Base-by-base conservation (phyloP, 345 rosid genomes). In the Orychophragmus violaceus region DNA sequence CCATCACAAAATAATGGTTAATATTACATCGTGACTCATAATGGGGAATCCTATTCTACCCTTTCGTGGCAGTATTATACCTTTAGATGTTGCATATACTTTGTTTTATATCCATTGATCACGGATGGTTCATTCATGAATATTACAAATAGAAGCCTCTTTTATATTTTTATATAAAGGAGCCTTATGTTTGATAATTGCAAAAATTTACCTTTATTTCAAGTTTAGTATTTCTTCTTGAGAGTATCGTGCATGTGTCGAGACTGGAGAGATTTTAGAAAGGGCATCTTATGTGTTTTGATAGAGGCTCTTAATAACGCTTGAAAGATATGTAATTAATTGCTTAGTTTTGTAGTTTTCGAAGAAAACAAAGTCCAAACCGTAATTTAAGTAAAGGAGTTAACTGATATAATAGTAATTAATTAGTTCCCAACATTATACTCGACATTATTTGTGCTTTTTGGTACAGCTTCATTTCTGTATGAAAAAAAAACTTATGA, bases 41-140 rank as follows among this genome's bases (percentile, higher is more conserved):
- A 72, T 58, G 66, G 71, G 36, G 76, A 65, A 72, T 72, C 76
- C 5, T 59, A 65, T 65, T 65, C 76, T 59, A 58, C 39, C 16
- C 39, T 50, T 64, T 59, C 23, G 28, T 66, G 61, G 66, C 66
- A 66, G 62, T 58, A 72, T 59, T 66, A 66, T 66, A 72, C 71
- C 51, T 64, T 50, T 12, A 59, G 70, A 64, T 64, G 76, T 65
- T 64, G 24, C 25, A 16, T 64, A 16, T 64, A 14, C 37, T 36
- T 54, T 58, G 60, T 65, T 50, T 55, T 57, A 44, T 64, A 59
- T 74, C 53, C 70, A 46, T 62, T 68, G 68, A 42, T 54, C 59
- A 54, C 72, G 29, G 61, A 49, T 59, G 53, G 60, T 72, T 24
- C 21, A 28, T 64, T 57, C 33, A 36, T 57, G 19, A 3, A 37